Base-by-base conservation (phyloP, 2,329 filamentous ascomycete genomes). In the Penicillium sp. region DNA sequence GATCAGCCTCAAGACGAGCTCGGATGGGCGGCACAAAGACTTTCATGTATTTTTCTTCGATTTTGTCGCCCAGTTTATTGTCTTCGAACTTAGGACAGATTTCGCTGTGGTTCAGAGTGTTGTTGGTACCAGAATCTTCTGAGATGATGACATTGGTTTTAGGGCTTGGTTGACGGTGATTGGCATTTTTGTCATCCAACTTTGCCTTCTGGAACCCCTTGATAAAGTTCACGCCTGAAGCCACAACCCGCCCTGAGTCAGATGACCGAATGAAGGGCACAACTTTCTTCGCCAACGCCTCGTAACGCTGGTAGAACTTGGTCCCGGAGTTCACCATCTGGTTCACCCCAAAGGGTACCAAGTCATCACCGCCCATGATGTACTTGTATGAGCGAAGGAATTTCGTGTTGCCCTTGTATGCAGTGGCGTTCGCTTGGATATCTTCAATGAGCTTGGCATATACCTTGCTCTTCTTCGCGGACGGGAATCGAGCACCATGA, bases 401-500 rank as follows among this genome's bases (percentile, higher is more conserved):
- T 16, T 81, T 80, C 66, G 85, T 91, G 26, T 82, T 81, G 34
- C 79, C 78, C 8, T 81, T 81, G 67, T 89, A 93, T 0, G 73
- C 72, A 8, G 72, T 76, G 32, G 74, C 77, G 20, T 78, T 74
- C 2, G 79, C 81, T 58, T 92, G 85, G 58, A 97, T 88, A 46
- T 82, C 82, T 29, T 80, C 70, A 51, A 96, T 79, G 9, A 89
- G 80, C 5, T 77, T 72, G 38, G 79, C 81, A 74, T 96, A 96
- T 7, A 72, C 69, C 11, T 72, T 69, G 0, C 86, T 83, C 77
- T 92, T 95, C 61, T 78, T 77, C 11, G 76, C 67, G 0, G 92
- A 96, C 1, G 92, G 92, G 69, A 90, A 89, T 50, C 92, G 84
- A 37, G 90, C 89, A 46, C 92, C 92, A 70, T 97, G 92, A 2